phyloP scores from a whole-genome alignment of 148 eudicot genomes.

The Silene conica region DNA sequence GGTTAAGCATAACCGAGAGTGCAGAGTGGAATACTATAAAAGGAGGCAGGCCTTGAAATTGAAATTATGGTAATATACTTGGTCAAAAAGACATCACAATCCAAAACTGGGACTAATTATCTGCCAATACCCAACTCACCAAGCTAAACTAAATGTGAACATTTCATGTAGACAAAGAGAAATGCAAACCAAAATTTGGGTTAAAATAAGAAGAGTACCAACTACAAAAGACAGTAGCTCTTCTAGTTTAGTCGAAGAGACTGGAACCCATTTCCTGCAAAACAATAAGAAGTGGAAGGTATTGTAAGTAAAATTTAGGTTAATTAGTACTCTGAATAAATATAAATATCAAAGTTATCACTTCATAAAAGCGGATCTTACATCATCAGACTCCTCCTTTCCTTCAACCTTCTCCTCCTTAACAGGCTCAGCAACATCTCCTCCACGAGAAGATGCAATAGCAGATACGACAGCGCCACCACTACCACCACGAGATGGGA shows the following conservation, averaged over 20 bases:
- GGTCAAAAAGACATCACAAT: slow-evolving; percentile 17
- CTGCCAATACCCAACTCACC: slow-evolving; percentile 13
- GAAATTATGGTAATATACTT: slow-evolving; percentile 18
- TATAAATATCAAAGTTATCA: no score
- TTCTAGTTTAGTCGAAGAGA: slow-evolving; percentile 59
- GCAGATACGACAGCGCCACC: slow-evolving; percentile 58
- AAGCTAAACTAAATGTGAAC: not conserved
- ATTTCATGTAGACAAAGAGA: not conserved
- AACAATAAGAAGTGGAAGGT: not conserved
- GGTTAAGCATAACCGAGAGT: not conserved
- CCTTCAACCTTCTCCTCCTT: slow-evolving; percentile 83
- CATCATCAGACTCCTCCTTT: slow-evolving; percentile 85
- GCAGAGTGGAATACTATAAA: no score
- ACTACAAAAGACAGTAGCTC: not conserved
- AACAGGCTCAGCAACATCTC: slow-evolving; percentile 56
- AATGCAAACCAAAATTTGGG: slow-evolving; percentile 18
- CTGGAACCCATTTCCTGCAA: slow-evolving; percentile 91
- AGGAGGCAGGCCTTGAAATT: not conserved
- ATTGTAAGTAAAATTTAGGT: no score
- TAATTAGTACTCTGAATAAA: no score
- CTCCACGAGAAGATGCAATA: slow-evolving; percentile 45
- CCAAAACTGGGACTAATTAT: slow-evolving; percentile 24
- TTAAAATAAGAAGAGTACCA: not conserved
- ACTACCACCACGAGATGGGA: slow-evolving; percentile 85
- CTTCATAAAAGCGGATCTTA: slow-evolving; percentile 25